A percentile compares a stretch with the other conserved stretches of the same genome.
Conservation (phyloP, 371 early-diverging fungal genomes). For the Mortierella sp. region DNA sequence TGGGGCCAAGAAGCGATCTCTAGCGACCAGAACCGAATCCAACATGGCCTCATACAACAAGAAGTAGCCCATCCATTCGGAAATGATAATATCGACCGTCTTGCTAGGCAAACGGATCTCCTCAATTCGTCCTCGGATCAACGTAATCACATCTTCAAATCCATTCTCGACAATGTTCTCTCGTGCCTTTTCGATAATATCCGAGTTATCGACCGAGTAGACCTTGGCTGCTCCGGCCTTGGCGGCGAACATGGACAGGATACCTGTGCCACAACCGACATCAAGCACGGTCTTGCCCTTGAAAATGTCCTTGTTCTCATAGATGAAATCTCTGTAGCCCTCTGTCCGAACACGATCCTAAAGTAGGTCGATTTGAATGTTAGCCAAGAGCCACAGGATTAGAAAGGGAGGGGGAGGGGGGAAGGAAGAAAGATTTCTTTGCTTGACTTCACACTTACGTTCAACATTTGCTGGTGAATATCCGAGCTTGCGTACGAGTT, state of each 20-base stretch:
- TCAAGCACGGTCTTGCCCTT: conserved; percentile 84
- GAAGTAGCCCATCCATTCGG: conserved; percentile 96
- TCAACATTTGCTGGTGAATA: conserved; percentile 73
- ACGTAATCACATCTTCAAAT: conserved; percentile 74
- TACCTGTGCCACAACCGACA: conserved; percentile 86
- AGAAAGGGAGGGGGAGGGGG: conserved; percentile 2
- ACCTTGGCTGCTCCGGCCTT: conserved; percentile 80
- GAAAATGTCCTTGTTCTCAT: conserved; percentile 86
- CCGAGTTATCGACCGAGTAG: conserved; percentile 87
- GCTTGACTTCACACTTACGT: conserved; percentile 41
- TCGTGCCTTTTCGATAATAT: conserved; percentile 86
- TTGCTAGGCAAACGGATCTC: conserved; percentile 82
- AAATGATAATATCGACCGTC: conserved; percentile 86
- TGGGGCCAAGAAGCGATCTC: conserved; percentile 81
- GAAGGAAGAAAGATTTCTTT: too few relatives aligned
- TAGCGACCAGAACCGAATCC: conserved; percentile 87
- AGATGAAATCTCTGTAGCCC: conserved; percentile 83
- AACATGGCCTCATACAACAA: conserved; percentile 91
- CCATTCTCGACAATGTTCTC: conserved; percentile 83
- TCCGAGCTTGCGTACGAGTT: conserved; percentile 81
- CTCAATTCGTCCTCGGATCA: conserved; percentile 86
- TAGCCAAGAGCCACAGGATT: too few relatives aligned
- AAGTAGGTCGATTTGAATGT: too few relatives aligned
- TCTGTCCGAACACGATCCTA: conserved; percentile 86
- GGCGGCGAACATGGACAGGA: conserved; percentile 84